Conservation (phyloP, 2,329 filamentous ascomycete genomes). For the Aspergillus carbonarius region DNA sequence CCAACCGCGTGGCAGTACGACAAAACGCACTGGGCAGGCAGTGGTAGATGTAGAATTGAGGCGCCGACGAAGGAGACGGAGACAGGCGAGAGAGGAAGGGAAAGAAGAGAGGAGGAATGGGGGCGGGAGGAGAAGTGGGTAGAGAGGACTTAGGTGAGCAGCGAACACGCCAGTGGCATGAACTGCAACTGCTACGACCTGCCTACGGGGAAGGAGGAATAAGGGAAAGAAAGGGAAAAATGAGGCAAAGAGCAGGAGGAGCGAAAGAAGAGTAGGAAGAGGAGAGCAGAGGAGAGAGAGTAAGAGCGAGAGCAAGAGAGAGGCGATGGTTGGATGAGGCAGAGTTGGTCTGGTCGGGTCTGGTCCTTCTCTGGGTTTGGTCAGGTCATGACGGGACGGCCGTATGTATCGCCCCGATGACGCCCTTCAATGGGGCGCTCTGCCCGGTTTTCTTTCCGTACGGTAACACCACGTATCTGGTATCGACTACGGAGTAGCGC, state of each 20-base stretch:
- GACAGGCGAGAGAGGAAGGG: conserved; percentile 20
- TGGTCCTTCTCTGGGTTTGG: conserved; percentile 1
- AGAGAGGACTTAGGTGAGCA: conserved; percentile 12
- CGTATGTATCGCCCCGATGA: background rate
- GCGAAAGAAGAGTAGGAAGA: conserved; percentile 21
- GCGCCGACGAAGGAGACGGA: conserved; percentile 18
- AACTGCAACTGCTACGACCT: conserved; percentile 7
- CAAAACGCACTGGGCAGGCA: conserved; percentile 29
- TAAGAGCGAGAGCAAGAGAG: conserved; percentile 7
- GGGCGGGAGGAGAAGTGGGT: conserved; percentile 15
- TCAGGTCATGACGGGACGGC: background rate
- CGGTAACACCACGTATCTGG: background rate
- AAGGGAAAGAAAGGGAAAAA: conserved; percentile 13
- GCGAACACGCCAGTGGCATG: conserved; percentile 13
- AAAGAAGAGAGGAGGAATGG: conserved; percentile 19
- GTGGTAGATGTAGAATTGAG: conserved; percentile 17
- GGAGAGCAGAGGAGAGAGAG: conserved; percentile 24
- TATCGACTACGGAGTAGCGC: background rate
- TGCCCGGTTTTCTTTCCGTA: conserved; percentile 2
- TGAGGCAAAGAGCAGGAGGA: conserved; percentile 23
- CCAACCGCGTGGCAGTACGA: conserved; percentile 33
- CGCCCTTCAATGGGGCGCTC: background rate
- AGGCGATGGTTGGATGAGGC: conserved; percentile 12
- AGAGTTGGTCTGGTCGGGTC: conserved; percentile 4
- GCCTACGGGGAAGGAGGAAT: conserved; percentile 11